Percentiles rank a stretch among this genome's conserved stretches.
Conservation (phyloP, 2,329 filamentous ascomycete genomes). For the Scedosporium dehoogii region DNA sequence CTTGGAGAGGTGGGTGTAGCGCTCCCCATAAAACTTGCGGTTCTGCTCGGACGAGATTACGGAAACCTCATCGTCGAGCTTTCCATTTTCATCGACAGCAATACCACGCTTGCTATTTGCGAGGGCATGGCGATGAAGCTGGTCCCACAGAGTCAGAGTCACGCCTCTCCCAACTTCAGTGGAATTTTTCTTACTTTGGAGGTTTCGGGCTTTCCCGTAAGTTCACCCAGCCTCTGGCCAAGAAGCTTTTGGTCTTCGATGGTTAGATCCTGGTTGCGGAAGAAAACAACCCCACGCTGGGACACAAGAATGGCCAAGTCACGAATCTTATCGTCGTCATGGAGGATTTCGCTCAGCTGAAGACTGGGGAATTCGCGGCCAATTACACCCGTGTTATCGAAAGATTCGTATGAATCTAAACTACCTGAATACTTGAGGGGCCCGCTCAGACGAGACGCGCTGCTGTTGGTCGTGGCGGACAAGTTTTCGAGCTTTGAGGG, state of each 20-base stretch:
- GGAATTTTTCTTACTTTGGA: constrained; percentile 36
- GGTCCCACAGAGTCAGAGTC: neutral
- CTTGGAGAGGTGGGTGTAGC: constrained; percentile 18
- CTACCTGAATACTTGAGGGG: constrained; percentile 40
- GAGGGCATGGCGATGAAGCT: constrained; percentile 35
- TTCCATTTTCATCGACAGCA: constrained; percentile 31
- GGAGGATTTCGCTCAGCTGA: constrained; percentile 23
- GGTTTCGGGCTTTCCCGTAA: constrained; percentile 44
- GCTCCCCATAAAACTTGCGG: constrained; percentile 26
- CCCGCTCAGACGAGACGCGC: constrained; percentile 12
- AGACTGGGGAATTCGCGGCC: constrained; percentile 45
- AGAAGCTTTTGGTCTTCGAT: constrained; percentile 58
- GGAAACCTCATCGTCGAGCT: constrained; percentile 52
- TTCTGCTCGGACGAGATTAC: constrained; percentile 51
- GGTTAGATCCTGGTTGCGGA: constrained; percentile 51
- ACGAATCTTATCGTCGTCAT: constrained; percentile 20
- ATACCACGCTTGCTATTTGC: constrained; percentile 35
- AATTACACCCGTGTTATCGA: constrained; percentile 52
- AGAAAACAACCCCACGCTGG: constrained; percentile 60
- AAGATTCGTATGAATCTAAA: constrained; percentile 40
- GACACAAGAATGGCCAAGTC: constrained; percentile 42
- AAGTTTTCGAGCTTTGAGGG: constrained; percentile 7
- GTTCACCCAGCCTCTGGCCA: constrained; percentile 47
- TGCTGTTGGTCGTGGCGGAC: constrained; percentile 9
- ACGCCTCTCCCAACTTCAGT: constrained; percentile 22